These are phyloP conservation scores for Ramalina peruviana DNA, from an alignment of 495 filamentous ascomycete genomes.

Conservation along the genomic window DNA sequence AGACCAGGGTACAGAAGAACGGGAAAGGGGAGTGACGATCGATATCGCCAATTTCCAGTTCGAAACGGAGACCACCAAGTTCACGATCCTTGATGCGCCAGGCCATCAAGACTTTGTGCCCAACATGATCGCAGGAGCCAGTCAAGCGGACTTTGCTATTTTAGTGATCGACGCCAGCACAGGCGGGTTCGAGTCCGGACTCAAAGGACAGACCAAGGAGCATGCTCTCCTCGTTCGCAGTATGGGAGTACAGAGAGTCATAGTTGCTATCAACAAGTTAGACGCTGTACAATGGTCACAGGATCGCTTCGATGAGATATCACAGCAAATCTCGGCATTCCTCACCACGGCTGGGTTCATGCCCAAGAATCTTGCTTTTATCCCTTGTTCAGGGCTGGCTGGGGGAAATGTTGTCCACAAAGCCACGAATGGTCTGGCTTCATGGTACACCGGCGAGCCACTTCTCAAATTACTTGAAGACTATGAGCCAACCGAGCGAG, in stretches of 20 bases:
- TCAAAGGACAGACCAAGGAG: constrained; percentile 90
- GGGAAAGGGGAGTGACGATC: constrained; percentile 84
- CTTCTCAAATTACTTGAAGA: constrained; percentile 73
- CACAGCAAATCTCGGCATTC: constrained; percentile 70
- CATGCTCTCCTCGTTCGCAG: constrained; percentile 81
- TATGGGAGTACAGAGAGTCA: constrained; percentile 76
- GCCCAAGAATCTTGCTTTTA: constrained; percentile 62
- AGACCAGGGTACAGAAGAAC: constrained; percentile 79
- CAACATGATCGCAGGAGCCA: constrained; percentile 96
- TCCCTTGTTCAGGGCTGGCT: constrained; percentile 77
- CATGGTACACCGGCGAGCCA: constrained; percentile 71
- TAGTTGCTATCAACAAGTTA: constrained; percentile 92
- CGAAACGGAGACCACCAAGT: constrained; percentile 69
- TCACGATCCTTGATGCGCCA: constrained; percentile 91
- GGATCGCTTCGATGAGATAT: constrained; percentile 72
- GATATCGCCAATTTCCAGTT: constrained; percentile 93
- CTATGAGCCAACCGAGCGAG: constrained; percentile 55
- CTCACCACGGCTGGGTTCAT: constrained; percentile 69
- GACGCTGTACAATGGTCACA: constrained; percentile 71
- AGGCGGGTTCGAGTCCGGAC: constrained; percentile 81
- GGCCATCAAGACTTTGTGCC: constrained; percentile 93
- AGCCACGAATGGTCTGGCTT: constrained; percentile 37
- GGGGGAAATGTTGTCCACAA: constrained; percentile 71
- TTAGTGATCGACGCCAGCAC: constrained; percentile 81
- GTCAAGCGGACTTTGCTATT: constrained; percentile 91